phyloP scores from a whole-genome alignment of 2,329 filamentous ascomycete species.

The Niveomyces coronatus region DNA sequence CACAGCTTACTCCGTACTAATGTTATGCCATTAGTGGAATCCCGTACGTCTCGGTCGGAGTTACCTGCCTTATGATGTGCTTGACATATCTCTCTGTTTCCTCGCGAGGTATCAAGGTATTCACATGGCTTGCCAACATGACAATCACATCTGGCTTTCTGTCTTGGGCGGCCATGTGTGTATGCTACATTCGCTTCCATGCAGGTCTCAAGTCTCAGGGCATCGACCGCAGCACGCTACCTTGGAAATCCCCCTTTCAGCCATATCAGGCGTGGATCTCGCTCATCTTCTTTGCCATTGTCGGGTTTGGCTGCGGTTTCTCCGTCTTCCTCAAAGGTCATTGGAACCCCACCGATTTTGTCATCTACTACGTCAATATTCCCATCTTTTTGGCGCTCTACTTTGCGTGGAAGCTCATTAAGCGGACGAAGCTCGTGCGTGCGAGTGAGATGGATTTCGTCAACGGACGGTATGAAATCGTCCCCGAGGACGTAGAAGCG shows the following conservation, averaged over 20 bases:
- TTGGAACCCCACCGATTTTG: not conserved
- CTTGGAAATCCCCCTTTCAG: conserved; percentile 32
- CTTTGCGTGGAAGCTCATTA: too few relatives aligned
- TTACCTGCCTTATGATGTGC: too few relatives aligned
- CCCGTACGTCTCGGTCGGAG: too few relatives aligned
- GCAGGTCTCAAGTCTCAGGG: not conserved
- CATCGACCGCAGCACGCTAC: too few relatives aligned
- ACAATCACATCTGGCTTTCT: conserved; percentile 57
- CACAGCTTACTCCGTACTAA: not conserved
- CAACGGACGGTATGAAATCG: too few relatives aligned
- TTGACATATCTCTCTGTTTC: conserved; percentile 30
- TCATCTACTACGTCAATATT: too few relatives aligned
- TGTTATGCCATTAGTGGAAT: too few relatives aligned
- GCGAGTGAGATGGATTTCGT: too few relatives aligned
- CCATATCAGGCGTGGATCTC: conserved; percentile 63
- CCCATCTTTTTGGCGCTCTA: too few relatives aligned
- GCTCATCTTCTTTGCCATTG: conserved; percentile 59
- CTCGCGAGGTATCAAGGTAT: conserved; percentile 17
- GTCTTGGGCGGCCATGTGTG: conserved; percentile 53
- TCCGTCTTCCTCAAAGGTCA: not conserved
- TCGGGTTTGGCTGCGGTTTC: conserved; percentile 53
- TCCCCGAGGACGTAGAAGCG: too few relatives aligned
- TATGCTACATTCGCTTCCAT: conserved; percentile 54
- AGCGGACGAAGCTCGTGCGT: too few relatives aligned
- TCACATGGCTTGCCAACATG: conserved; percentile 23